phyloP scores from a whole-genome alignment of 257 asterid species.

The Solanum corneliomulleri region DNA sequence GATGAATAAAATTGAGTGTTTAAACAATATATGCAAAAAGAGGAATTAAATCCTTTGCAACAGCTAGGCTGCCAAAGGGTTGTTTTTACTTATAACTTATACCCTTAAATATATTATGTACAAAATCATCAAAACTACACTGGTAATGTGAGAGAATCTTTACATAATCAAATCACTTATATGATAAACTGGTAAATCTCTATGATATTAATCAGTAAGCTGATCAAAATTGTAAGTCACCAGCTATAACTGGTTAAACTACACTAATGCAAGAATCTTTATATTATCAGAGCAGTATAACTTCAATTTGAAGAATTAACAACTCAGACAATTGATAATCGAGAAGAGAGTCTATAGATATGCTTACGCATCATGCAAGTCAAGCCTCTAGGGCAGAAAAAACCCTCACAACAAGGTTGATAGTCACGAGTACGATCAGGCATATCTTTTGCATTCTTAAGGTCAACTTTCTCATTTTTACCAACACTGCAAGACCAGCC shows the following conservation, averaged over 20 bases:
- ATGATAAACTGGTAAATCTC: neutral
- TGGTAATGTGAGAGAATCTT: neutral
- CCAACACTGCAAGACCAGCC: slow-evolving; percentile 83
- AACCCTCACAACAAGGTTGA: slow-evolving; percentile 90
- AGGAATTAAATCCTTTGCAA: neutral
- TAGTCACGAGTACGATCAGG: slow-evolving; percentile 55
- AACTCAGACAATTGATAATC: neutral
- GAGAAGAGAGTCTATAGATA: neutral
- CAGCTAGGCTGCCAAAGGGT: neutral
- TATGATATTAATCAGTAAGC: neutral
- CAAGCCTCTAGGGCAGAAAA: slow-evolving; percentile 91
- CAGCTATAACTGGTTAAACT: neutral
- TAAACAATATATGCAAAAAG: neutral
- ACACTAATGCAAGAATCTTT: neutral
- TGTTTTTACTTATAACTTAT: neutral
- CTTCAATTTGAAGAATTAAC: neutral
- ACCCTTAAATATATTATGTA: neutral
- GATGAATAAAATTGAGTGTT: neutral
- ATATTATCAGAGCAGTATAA: neutral
- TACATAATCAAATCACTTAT: neutral
- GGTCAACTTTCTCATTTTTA: slow-evolving; percentile 46
- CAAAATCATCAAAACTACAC: neutral
- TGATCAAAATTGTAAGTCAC: neutral
- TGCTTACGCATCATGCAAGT: slow-evolving; percentile 99
- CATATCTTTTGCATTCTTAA: slow-evolving; percentile 45